A percentile compares a stretch with the other conserved stretches of the same genome.
These are phyloP conservation scores for Cadophora sp. DNA, from an alignment of 2,329 filamentous ascomycete species.

Conservation along the genomic window DNA sequence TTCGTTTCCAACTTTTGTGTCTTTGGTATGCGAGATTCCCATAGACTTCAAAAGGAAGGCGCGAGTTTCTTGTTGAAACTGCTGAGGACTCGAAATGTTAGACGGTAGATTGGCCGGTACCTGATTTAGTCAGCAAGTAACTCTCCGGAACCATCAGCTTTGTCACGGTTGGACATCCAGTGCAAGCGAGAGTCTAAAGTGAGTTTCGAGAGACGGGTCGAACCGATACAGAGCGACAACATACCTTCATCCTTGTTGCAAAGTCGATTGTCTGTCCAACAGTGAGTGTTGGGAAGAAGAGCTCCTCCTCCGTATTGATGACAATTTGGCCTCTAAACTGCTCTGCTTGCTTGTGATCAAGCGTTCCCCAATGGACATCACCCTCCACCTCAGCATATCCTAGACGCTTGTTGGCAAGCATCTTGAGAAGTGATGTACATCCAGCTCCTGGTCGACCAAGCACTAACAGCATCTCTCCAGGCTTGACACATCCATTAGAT, in stretches of 20 bases:
- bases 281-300: slow-evolving; percentile 57
- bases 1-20: slow-evolving; percentile 63
- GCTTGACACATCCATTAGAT: slow-evolving; percentile 72
- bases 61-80: slow-evolving; percentile 49
- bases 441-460: slow-evolving; percentile 72
- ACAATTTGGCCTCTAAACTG: slow-evolving; percentile 63
- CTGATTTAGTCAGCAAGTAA: neutral
- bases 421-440: slow-evolving; percentile 74
- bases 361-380: slow-evolving; percentile 61
- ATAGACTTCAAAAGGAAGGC: slow-evolving; percentile 42
- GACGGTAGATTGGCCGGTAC: slow-evolving; percentile 50
- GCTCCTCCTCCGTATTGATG: slow-evolving; percentile 59
- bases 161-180: neutral
- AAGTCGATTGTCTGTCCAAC: slow-evolving; percentile 60
- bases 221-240: neutral
- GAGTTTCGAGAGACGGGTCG: neutral
- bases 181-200: neutral
- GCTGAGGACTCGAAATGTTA: slow-evolving; percentile 50
- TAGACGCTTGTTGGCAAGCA: slow-evolving; percentile 67
- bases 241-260: slow-evolving; percentile 59
- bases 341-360: slow-evolving; percentile 50
- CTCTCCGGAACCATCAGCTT: neutral
- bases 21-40: slow-evolving; percentile 61
- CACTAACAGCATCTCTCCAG: slow-evolving; percentile 75
- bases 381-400: slow-evolving; percentile 66